Evolutionary conservation across 2,329 filamentous ascomycete species (phyloP).

Genomic region (Lizonia empirigonia): DNA sequence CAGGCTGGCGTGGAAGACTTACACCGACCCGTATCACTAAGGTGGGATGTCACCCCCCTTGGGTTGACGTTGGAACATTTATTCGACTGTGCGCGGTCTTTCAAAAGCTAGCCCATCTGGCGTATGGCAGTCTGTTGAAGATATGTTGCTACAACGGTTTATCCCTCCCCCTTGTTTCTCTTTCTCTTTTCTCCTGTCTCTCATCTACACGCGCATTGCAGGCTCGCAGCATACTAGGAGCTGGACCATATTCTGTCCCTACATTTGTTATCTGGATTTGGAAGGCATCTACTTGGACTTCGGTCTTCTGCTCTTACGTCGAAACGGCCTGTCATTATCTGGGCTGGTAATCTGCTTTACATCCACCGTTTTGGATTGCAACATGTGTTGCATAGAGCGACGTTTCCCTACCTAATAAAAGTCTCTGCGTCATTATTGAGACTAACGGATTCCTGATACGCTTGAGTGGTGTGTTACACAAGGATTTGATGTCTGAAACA

Average conservation of each 20-base stretch:
- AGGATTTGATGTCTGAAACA: neutral
- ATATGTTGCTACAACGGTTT: constrained; percentile 17
- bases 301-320: constrained; percentile 20
- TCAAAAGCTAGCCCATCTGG: constrained; percentile 32
- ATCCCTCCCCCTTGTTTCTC: constrained; percentile 7
- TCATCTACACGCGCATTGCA: constrained; percentile 35
- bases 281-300: constrained; percentile 30
- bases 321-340: constrained; percentile 16
- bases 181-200: neutral
- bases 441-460: neutral
- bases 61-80: constrained; percentile 33
- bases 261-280: constrained; percentile 30
- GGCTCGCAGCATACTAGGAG: constrained; percentile 30
- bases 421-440: constrained; percentile 13
- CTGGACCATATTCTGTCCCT: constrained; percentile 41
- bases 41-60: neutral
- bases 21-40: neutral
- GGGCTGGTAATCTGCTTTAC: constrained; percentile 10
- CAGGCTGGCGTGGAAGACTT: neutral
- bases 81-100: constrained; percentile 2
- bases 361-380: constrained; percentile 19
- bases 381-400: constrained; percentile 15
- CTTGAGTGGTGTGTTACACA: neutral
- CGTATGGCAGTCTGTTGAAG: constrained; percentile 25
- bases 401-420: constrained; percentile 23